phyloP scores from a whole-genome alignment of 2,329 filamentous ascomycete species.

The Leptographium lundbergii region DNA sequence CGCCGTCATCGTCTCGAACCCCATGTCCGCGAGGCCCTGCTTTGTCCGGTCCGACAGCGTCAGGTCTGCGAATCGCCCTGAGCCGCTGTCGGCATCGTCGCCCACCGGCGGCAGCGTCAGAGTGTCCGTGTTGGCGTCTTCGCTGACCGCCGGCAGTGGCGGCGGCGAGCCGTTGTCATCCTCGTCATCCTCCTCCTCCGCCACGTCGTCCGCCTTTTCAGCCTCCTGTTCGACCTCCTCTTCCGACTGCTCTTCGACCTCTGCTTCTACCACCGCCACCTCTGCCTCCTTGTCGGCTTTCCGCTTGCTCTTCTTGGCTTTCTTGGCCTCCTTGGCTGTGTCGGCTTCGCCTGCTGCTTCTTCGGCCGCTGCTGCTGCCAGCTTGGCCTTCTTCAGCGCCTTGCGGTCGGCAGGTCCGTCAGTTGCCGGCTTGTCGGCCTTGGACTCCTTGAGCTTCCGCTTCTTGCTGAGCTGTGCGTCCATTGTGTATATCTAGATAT shows the following conservation, averaged over 20 bases:
- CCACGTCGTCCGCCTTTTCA: conserved; percentile 6
- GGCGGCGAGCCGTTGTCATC: conserved; percentile 10
- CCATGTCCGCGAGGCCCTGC: conserved; percentile 81
- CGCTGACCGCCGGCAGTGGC: conserved; percentile 12
- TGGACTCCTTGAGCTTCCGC: conserved; percentile 22
- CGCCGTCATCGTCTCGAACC: conserved; percentile 89
- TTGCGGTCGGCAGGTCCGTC: conserved; percentile 6
- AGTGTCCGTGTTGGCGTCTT: conserved; percentile 24
- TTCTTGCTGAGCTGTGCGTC: conserved; percentile 21
- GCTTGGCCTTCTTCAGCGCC: conserved; percentile 10
- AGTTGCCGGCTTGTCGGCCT: conserved; percentile 8
- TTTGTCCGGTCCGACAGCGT: conserved; percentile 81
- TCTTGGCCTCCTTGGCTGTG: conserved; percentile 9
- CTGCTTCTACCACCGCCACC: background rate
- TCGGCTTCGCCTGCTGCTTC: conserved; percentile 8
- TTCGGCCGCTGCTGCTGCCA: conserved; percentile 2
- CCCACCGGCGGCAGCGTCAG: conserved; percentile 41
- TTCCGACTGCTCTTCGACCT: background rate
- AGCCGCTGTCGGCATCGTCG: conserved; percentile 42
- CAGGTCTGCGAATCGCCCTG: conserved; percentile 60
- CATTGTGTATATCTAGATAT: background rate
- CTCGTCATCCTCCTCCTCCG: conserved; percentile 7
- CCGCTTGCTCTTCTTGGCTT: conserved; percentile 13
- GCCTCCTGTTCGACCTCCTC: background rate
- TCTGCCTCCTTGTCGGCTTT: background rate